Percentiles rank a stretch among this genome's conserved stretches.
Evolutionary conservation across 257 asterid species (phyloP).

Genomic region (Prunella vulgaris): DNA sequence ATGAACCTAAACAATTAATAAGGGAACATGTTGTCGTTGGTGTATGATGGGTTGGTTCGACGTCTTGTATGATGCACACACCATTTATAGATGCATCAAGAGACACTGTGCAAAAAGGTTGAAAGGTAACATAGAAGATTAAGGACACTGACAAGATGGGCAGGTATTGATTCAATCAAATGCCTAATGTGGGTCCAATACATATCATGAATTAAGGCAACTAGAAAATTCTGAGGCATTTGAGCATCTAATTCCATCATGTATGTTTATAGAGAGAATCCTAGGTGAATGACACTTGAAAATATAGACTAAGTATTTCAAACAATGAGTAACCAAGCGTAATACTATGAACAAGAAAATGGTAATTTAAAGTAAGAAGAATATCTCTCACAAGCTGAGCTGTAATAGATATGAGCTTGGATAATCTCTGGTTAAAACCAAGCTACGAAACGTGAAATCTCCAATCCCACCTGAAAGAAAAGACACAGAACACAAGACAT

Average conservation of each 20-base stretch:
- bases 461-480: neutral
- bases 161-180: constrained; percentile 11
- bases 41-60: neutral
- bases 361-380: neutral
- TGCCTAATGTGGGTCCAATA: constrained; percentile 22
- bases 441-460: neutral
- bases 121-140: neutral
- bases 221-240: neutral
- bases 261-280: constrained; percentile 19
- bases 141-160: neutral
- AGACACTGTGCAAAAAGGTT: constrained; percentile 14
- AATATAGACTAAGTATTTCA: neutral
- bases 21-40: neutral
- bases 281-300: constrained; percentile 16
- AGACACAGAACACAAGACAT: neutral
- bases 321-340: neutral
- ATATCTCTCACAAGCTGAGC: constrained; percentile 4
- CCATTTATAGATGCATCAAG: neutral
- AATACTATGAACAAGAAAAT: neutral
- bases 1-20: neutral
- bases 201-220: constrained; percentile 10
- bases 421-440: neutral
- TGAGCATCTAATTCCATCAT: neutral
- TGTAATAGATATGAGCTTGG: neutral
- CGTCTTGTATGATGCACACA: neutral